These are phyloP conservation scores for Lichtheimia corymbifera DNA, from an alignment of 371 early-diverging fungal genomes.

Conservation along the genomic window DNA sequence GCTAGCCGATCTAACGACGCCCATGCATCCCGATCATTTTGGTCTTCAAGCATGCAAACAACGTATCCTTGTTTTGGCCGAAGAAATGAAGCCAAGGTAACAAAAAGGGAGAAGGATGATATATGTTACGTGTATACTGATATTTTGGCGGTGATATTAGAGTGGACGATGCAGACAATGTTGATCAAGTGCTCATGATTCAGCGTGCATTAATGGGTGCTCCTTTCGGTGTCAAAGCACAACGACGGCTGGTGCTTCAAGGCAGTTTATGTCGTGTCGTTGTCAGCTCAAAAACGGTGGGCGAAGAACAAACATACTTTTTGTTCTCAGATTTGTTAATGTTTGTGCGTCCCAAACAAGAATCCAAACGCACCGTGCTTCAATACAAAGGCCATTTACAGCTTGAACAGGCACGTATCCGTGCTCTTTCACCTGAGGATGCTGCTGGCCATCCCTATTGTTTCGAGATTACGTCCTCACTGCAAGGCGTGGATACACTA, in stretches of 20 bases:
- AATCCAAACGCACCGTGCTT: conserved; percentile 14
- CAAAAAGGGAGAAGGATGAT: neutral
- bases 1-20: conserved; percentile 28
- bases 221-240: conserved; percentile 38
- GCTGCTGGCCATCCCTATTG: conserved; percentile 27
- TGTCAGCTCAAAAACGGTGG: conserved; percentile 16
- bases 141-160: conserved; percentile 11
- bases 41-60: conserved; percentile 30
- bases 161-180: conserved; percentile 37
- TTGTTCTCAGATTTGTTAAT: conserved; percentile 45
- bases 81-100: conserved; percentile 35
- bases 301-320: conserved; percentile 34
- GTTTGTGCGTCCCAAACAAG: conserved; percentile 31
- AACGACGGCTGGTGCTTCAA: conserved; percentile 38
- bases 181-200: conserved; percentile 41
- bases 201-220: conserved; percentile 35
- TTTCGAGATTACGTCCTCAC: conserved; percentile 37
- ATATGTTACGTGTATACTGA: neutral
- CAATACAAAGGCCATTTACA: conserved; percentile 44
- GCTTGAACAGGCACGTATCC: conserved; percentile 33
- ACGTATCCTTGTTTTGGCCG: conserved; percentile 24
- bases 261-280: conserved; percentile 30
- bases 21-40: conserved; percentile 43
- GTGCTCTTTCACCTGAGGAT: conserved; percentile 20
- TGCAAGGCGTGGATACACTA: conserved; percentile 39